Percentiles rank a stretch among this genome's conserved stretches.
Evolutionary conservation across 75 land plant species (phyloP).

Genomic region (Cunninghamia lanceolata): DNA sequence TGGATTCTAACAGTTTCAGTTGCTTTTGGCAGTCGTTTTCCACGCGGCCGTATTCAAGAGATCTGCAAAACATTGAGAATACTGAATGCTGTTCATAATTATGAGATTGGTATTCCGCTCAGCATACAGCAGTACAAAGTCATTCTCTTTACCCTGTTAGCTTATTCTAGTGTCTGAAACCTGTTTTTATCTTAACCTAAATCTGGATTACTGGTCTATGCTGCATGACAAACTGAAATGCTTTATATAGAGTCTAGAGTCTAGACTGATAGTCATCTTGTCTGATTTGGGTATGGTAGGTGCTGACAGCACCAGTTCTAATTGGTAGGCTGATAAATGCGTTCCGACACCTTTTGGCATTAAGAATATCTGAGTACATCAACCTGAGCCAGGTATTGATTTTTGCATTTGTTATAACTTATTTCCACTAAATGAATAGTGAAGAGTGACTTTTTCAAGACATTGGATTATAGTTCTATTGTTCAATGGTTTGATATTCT

Average conservation of each 20-base stretch:
- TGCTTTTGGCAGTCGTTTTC: slow-evolving; percentile 77
- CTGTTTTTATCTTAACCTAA: neutral
- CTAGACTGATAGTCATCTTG: neutral
- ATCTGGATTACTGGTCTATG: neutral
- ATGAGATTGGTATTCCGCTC: slow-evolving; percentile 92
- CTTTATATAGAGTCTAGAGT: no score
- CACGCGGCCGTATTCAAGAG: slow-evolving; percentile 73
- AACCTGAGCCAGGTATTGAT: slow-evolving; percentile 66
- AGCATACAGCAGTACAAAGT: slow-evolving; percentile 93
- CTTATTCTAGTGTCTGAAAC: neutral
- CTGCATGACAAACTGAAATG: neutral
- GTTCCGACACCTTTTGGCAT: slow-evolving; percentile 77
- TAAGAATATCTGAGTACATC: slow-evolving; percentile 90
- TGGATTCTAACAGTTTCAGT: slow-evolving; percentile 49
- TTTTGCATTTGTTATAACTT: neutral
- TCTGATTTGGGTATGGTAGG: slow-evolving; percentile 33
- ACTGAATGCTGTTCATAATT: slow-evolving; percentile 88
- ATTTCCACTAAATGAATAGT: neutral
- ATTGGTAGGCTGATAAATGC: slow-evolving; percentile 84
- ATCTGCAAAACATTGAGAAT: slow-evolving; percentile 91
- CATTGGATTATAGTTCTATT: neutral
- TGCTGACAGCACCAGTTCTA: slow-evolving; percentile 79
- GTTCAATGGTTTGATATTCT: neutral
- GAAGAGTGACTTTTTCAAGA: neutral
- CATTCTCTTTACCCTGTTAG: neutral